Conservation (phyloP, 2,329 filamentous ascomycete genomes). For the Pseudocercospora eumusae region DNA sequence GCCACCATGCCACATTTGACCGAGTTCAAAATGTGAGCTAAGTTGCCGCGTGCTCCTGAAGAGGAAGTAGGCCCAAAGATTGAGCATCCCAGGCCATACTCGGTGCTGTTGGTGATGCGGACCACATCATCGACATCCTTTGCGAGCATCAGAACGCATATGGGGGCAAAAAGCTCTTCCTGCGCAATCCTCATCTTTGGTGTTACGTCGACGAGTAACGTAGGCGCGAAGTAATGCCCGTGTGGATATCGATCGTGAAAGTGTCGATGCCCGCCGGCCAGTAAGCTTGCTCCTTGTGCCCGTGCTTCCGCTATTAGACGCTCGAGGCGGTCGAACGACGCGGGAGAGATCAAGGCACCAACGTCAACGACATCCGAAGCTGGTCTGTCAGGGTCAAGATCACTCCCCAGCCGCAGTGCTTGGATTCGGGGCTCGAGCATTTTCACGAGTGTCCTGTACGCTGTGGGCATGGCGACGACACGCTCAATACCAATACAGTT, state of each 20-base stretch:
- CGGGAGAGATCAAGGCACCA: constrained; percentile 83
- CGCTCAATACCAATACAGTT: constrained; percentile 98
- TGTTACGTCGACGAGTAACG: constrained; percentile 86
- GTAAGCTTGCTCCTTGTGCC: constrained; percentile 71
- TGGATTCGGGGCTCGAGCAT: constrained; percentile 73
- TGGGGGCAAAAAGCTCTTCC: constrained; percentile 88
- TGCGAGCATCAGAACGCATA: constrained; percentile 83
- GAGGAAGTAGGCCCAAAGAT: constrained; percentile 68
- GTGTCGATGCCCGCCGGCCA: constrained; percentile 75
- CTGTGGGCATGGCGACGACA: constrained; percentile 74
- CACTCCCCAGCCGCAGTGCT: constrained; percentile 72
- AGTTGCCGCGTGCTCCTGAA: constrained; percentile 55
- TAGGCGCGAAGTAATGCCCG: constrained; percentile 91
- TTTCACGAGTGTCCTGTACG: constrained; percentile 72
- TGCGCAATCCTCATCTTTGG: constrained; percentile 82
- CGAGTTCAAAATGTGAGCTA: constrained; percentile 65
- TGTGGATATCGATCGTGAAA: constrained; percentile 70
- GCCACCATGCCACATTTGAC: constrained; percentile 87
- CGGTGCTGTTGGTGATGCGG: constrained; percentile 74
- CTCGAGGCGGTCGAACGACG: constrained; percentile 75
- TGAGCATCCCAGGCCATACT: constrained; percentile 83
- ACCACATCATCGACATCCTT: constrained; percentile 67
- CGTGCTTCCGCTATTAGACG: constrained; percentile 75
- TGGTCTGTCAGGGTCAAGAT: constrained; percentile 54
- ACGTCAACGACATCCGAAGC: constrained; percentile 64